Percentiles rank a stretch among this genome's conserved stretches.
phyloP scores from a whole-genome alignment of 2,329 filamentous ascomycete genomes.

The Akanthomyces dipterigenus region DNA sequence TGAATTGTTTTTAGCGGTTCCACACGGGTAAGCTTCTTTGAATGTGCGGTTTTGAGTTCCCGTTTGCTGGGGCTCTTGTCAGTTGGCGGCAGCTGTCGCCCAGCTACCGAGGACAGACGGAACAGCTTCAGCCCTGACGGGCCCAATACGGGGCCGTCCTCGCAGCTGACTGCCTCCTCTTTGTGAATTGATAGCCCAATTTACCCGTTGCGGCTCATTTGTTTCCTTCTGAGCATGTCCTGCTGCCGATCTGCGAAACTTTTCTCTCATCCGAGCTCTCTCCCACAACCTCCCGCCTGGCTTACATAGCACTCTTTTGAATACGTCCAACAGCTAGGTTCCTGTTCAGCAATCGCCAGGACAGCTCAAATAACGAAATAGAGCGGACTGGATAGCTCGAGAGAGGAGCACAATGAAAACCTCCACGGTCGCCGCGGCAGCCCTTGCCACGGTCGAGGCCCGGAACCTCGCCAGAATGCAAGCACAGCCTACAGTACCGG shows the following conservation, averaged over 20 bases:
- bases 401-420: background rate
- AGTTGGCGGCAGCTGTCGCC: background rate
- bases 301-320: background rate
- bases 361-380: background rate
- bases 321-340: background rate
- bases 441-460: background rate
- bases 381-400: background rate
- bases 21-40: background rate
- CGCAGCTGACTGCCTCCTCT: background rate
- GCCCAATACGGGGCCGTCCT: background rate
- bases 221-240: background rate
- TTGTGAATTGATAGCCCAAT: background rate
- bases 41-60: background rate
- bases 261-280: background rate
- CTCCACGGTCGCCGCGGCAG: background rate
- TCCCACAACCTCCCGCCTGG: background rate
- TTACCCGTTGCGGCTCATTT: background rate
- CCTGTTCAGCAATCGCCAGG: background rate
- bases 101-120: background rate
- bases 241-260: background rate
- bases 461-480: background rate
- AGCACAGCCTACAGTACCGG: slow-evolving; percentile 5
- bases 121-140: slow-evolving; percentile 1
- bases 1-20: background rate
- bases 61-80: background rate